These are phyloP conservation scores for Fusarium burgessii DNA, from an alignment of 2,329 filamentous ascomycete genomes.

Conservation along the genomic window DNA sequence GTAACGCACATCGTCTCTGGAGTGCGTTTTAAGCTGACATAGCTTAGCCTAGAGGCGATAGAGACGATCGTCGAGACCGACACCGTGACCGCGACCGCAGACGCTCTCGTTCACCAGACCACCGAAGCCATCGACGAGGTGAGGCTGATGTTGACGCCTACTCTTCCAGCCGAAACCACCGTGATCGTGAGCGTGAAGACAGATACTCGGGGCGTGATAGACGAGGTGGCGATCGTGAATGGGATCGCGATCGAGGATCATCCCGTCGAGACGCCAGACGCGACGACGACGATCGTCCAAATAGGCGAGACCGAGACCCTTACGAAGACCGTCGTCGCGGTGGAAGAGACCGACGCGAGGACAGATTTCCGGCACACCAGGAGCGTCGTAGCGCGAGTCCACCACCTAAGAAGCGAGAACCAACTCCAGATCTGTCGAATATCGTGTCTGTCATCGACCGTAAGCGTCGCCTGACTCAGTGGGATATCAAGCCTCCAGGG, in stretches of 20 bases:
- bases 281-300: constrained; percentile 71
- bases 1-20: constrained; percentile 39
- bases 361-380: constrained; percentile 56
- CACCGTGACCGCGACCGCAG: constrained; percentile 62
- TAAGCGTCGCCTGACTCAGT: constrained; percentile 94
- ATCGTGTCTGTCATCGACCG: constrained; percentile 84
- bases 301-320: constrained; percentile 69
- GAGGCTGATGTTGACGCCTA: constrained; percentile 88
- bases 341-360: constrained; percentile 59
- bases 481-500: constrained; percentile 98
- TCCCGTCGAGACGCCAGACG: constrained; percentile 72
- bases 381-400: constrained; percentile 81
- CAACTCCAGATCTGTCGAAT: constrained; percentile 93
- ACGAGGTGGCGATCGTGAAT: constrained; percentile 72
- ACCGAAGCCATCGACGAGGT: constrained; percentile 74
- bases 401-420: constrained; percentile 90
- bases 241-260: constrained; percentile 76
- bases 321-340: constrained; percentile 64
- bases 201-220: constrained; percentile 81
- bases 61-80: constrained; percentile 52
- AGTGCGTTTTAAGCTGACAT: constrained; percentile 33
- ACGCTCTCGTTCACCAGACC: constrained; percentile 88
- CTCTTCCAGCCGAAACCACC: constrained; percentile 91
- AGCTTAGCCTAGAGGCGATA: constrained; percentile 49
- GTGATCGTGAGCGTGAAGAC: constrained; percentile 93